A percentile compares a stretch with the other conserved stretches of the same genome.
These are phyloP conservation scores for Lactarius hatsudake DNA, from an alignment of 768 basidiomycete genomes.

Conservation along the genomic window DNA sequence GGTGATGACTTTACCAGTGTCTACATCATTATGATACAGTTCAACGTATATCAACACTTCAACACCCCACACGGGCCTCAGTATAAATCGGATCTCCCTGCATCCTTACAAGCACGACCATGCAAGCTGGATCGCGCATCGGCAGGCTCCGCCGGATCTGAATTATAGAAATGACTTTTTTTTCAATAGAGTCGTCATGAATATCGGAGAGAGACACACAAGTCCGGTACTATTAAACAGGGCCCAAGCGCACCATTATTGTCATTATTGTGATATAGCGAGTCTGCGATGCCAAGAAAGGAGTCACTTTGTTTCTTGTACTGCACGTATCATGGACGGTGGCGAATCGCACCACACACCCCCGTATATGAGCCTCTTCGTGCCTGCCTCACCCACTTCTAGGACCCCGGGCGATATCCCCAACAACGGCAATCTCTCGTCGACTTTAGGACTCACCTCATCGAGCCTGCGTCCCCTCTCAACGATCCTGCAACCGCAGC, in stretches of 20 bases:
- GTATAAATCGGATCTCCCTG: neutral
- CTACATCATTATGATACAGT: too few species aligned
- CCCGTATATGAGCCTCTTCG: conserved; percentile 1
- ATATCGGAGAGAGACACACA: neutral
- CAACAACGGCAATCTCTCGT: conserved; percentile 21
- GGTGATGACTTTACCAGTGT: too few species aligned
- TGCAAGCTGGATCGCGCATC: conserved; percentile 17
- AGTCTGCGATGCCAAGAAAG: neutral
- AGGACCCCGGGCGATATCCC: neutral
- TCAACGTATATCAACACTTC: too few species aligned
- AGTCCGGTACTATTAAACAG: neutral
- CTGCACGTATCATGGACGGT: neutral
- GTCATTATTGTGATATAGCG: neutral
- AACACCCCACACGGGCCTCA: too few species aligned
- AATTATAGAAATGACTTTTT: neutral
- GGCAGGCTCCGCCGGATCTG: neutral
- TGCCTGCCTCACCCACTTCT: neutral
- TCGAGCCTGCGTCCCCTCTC: conserved; percentile 43
- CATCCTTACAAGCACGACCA: conserved; percentile 9
- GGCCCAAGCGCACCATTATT: neutral
- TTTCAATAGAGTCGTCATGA: neutral
- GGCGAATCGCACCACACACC: conserved; percentile 7
- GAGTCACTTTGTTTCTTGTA: conserved; percentile 55
- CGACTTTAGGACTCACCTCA: neutral
- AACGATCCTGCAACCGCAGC: conserved; percentile 43